Evolutionary conservation across 2,329 filamentous ascomycete genomes (phyloP), one percentile per base, ranked within the genome.

Genomic region (Fusarium stilboides): DNA sequence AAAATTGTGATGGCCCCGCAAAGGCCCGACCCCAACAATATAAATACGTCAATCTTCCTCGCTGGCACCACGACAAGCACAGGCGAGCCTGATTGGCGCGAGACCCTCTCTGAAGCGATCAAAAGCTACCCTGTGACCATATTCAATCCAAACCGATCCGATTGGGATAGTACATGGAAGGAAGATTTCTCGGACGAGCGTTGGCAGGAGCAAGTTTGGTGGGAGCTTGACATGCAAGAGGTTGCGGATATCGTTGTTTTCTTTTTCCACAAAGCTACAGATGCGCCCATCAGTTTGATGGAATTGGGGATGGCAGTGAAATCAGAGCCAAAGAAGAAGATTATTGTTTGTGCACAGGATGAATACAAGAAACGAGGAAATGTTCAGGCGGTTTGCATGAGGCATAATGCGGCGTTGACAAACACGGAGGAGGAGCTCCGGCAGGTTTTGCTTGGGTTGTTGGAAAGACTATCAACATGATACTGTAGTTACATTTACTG

Each of bases 171-270:
- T 10, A 82, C 77, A 2, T 88, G 86, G 83, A 77, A 66, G 15
- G 85, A 89, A 54, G 83, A 88, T 49, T 77, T 83, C 19, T 75
- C 78, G 0, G 83, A 84, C 59, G 64, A 68, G 4, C 81, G 78
- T 0, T 91, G 87, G 77, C 76, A 76, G 10, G 77, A 84, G 39
- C 89, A 92, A 74, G 82, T 88, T 0, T 77, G 82, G 31, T 91
- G 89, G 89, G 89, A 92, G 78, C 80, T 91, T 3, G 80, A 84
- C 17, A 87, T 82, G 76, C 84, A 88, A 66, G 84, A 87, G 15
- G 63, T 66, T 2, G 86, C 86, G 0, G 82, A 85, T 68, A 71
- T 91, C 7, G 78, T 91, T 8, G 84, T 86, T 24, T 80, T 91
- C 55, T 88, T 86, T 74, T 88, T 91, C 57, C 83, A 87, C 45